Evolutionary conservation across 148 eudicot species (phyloP).

Genomic region (Agrostemma githago): DNA sequence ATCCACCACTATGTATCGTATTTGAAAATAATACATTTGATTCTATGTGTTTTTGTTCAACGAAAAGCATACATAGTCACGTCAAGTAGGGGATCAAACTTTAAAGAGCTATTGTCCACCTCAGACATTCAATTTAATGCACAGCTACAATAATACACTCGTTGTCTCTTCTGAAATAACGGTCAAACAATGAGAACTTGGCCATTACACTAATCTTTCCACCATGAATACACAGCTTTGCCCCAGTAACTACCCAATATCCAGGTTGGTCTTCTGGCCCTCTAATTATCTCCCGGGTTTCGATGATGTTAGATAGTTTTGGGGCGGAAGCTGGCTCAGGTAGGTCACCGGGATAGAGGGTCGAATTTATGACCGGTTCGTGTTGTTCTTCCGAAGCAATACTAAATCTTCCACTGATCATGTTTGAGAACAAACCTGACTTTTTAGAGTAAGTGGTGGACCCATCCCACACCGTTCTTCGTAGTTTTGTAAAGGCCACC

Average conservation of each 20-base stretch:
- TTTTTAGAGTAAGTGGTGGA: conserved; percentile 54
- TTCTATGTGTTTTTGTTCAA: too few relatives aligned
- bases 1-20: too few relatives aligned
- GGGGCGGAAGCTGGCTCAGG: conserved; percentile 59
- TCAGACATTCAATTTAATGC: background rate
- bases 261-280: conserved; percentile 93
- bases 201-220: conserved; percentile 67
- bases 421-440: conserved; percentile 71
- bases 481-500: conserved; percentile 59
- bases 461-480: conserved; percentile 81
- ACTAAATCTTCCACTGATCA: conserved; percentile 81
- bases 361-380: conserved; percentile 83
- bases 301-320: conserved; percentile 57
- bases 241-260: conserved; percentile 91
- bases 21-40: too few relatives aligned
- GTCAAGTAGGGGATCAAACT: too few relatives aligned
- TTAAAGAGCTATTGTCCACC: too few relatives aligned
- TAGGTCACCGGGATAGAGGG: conserved; percentile 72
- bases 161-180: conserved; percentile 62
- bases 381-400: conserved; percentile 31
- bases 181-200: conserved; percentile 69
- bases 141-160: background rate
- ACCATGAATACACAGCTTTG: conserved; percentile 62
- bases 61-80: too few relatives aligned
- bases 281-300: conserved; percentile 68